phyloP scores from a whole-genome alignment of 2,329 filamentous ascomycete species.

The Diplodia seriata region DNA sequence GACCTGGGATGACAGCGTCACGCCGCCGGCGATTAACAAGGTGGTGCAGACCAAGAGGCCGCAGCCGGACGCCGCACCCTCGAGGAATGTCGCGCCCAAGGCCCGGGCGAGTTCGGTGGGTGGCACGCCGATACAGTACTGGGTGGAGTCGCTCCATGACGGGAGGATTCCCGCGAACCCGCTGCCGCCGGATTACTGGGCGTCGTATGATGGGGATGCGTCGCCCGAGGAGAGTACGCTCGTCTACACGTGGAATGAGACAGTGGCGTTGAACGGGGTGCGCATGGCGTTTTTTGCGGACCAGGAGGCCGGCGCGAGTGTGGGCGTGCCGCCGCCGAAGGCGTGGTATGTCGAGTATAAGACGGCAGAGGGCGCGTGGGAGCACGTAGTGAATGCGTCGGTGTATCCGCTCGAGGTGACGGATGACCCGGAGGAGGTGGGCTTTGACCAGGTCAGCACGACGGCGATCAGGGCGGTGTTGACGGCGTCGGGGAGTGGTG shows the following conservation, averaged over 20 bases:
- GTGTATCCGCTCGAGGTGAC: constrained; percentile 40
- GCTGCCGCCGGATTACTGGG: constrained; percentile 50
- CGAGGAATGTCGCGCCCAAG: constrained; percentile 45
- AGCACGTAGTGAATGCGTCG: constrained; percentile 36
- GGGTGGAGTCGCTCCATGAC: constrained; percentile 48
- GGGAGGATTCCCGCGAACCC: constrained; percentile 42
- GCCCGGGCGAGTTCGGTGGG: constrained; percentile 37
- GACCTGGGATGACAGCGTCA: constrained; percentile 44
- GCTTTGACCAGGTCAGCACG: constrained; percentile 36
- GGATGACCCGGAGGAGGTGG: constrained; percentile 41
- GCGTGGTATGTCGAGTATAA: constrained; percentile 35
- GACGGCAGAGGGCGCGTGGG: constrained; percentile 19
- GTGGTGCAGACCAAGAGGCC: constrained; percentile 44
- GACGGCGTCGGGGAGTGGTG: constrained; percentile 31
- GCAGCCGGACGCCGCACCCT: constrained; percentile 37
- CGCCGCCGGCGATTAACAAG: constrained; percentile 39
- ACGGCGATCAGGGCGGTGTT: constrained; percentile 30
- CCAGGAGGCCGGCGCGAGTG: constrained; percentile 33
- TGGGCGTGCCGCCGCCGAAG: constrained; percentile 35
- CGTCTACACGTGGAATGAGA: constrained; percentile 43
- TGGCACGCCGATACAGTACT: constrained; percentile 49
- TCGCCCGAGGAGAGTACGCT: constrained; percentile 44
- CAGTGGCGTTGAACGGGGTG: constrained; percentile 39
- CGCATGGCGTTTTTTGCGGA: constrained; percentile 36
- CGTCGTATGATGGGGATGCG: constrained; percentile 43